phyloP scores from a whole-genome alignment of 805 yeast species.

The Kockiozyma suomiensis region DNA sequence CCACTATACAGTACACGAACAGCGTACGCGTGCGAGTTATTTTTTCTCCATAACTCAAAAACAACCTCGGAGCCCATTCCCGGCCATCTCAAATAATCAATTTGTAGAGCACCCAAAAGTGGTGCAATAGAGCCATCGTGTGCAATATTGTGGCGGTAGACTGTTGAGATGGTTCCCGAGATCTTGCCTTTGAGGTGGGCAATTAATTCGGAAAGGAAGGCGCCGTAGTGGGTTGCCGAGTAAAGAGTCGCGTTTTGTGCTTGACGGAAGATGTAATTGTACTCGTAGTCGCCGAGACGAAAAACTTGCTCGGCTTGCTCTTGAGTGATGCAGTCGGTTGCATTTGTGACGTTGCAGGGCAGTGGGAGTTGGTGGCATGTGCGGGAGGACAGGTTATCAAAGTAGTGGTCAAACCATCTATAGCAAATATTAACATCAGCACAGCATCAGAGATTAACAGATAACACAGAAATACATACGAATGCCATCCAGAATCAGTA shows the following conservation, averaged over 20 bases:
- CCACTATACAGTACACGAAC: conserved; percentile 48
- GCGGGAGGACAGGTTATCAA: conserved; percentile 48
- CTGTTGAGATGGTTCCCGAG: conserved; percentile 39
- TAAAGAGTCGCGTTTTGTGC: conserved; percentile 45
- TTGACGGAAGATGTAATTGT: conserved; percentile 46
- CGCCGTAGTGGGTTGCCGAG: conserved; percentile 45
- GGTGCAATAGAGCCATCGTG: conserved; percentile 49
- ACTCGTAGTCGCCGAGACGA: conserved; percentile 51
- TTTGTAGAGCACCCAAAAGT: conserved; percentile 44
- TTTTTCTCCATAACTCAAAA: conserved; percentile 45
- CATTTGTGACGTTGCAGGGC: conserved; percentile 40
- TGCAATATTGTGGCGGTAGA: conserved; percentile 49
- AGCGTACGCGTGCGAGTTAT: conserved; percentile 36
- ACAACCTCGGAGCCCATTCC: conserved; percentile 53
- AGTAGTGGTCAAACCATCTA: conserved; percentile 47
- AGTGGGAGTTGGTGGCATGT: conserved; percentile 46
- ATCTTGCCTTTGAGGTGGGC: conserved; percentile 40
- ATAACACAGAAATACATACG: background rate
- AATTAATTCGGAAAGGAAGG: conserved; percentile 46
- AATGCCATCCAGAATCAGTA: conserved; percentile 25
- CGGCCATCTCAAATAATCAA: conserved; percentile 49
- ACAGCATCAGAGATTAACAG: background rate
- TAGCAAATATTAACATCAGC: background rate
- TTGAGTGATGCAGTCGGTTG: conserved; percentile 39
- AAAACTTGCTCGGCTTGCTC: conserved; percentile 47